Percentiles rank a stretch among this genome's conserved stretches.
phyloP scores from a whole-genome alignment of 1,139 yeast genomes.

The Suzukiozyma palmioleophila region DNA sequence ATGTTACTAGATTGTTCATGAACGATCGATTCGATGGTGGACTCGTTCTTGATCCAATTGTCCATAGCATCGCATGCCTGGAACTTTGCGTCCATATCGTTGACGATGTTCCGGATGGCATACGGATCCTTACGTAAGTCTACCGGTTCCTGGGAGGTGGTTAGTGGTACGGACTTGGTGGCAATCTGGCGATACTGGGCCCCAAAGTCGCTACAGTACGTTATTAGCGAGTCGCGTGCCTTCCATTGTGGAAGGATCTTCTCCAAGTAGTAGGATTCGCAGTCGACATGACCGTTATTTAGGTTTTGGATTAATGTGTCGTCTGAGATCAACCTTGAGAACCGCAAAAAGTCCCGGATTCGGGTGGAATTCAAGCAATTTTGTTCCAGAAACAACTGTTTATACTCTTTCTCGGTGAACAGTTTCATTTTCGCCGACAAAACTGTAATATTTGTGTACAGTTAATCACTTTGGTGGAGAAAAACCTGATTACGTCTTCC shows the following conservation, averaged over 20 bases:
- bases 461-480: too few species aligned
- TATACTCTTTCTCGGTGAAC: conserved; percentile 4
- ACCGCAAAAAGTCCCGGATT: conserved; percentile 34
- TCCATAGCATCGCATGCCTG: conserved; percentile 26
- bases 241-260: conserved; percentile 37
- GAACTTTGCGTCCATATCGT: conserved; percentile 19
- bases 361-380: conserved; percentile 32
- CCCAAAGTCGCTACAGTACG: conserved; percentile 29
- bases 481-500: too few species aligned
- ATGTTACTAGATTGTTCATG: conserved; percentile 29
- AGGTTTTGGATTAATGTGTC: conserved; percentile 38
- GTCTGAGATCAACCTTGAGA: conserved; percentile 36
- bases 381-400: conserved; percentile 21
- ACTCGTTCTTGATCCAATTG: conserved; percentile 37
- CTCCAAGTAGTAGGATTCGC: conserved; percentile 26
- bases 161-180: conserved; percentile 2
- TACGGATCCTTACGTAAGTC: conserved; percentile 41
- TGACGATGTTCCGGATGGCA: conserved; percentile 26
- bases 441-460: neutral
- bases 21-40: conserved; percentile 29
- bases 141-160: conserved; percentile 12
- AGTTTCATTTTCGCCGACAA: neutral
- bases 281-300: conserved; percentile 24
- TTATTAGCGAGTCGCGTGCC: conserved; percentile 24
- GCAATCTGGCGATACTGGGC: conserved; percentile 17